A percentile compares a stretch with the other conserved stretches of the same genome.
These are phyloP conservation scores for Vaccinium darrowii DNA, from an alignment of 148 eudicot species.

Conservation along the genomic window DNA sequence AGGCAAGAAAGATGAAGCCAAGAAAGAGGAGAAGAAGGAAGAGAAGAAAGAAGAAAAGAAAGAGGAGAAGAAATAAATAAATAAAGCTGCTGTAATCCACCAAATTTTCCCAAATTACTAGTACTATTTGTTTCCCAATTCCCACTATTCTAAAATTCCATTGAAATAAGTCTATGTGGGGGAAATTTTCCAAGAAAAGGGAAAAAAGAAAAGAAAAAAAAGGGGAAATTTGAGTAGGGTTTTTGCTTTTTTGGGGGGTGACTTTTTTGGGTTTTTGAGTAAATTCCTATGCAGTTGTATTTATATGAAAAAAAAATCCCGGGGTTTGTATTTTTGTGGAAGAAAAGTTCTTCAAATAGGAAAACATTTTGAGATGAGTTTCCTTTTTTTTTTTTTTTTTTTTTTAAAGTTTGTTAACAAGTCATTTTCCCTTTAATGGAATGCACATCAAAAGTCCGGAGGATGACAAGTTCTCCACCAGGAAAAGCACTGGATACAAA, in stretches of 20 bases:
- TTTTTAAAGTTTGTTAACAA: background rate
- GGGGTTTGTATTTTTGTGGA: background rate
- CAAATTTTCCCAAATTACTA: background rate
- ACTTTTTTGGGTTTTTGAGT: background rate
- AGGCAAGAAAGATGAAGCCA: constrained; percentile 36
- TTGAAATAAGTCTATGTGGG: background rate
- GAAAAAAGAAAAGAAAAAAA: background rate
- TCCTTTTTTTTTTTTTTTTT: no score
- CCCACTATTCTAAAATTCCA: background rate
- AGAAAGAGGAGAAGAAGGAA: constrained; percentile 39
- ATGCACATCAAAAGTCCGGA: background rate
- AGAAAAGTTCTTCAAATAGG: background rate
- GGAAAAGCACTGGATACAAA: background rate
- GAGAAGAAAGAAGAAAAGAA: constrained; percentile 27
- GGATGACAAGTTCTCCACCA: background rate
- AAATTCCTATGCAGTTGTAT: background rate
- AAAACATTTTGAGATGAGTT: no score
- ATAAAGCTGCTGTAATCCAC: constrained; percentile 12
- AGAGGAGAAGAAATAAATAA: constrained; percentile 20
- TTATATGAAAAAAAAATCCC: background rate
- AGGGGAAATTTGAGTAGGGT: background rate
- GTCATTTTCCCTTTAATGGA: background rate
- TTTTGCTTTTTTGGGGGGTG: background rate
- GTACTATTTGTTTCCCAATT: background rate
- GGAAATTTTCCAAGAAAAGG: background rate